Conservation (phyloP, 495 filamentous ascomycete genomes). For the Lentithecium fluviatile region DNA sequence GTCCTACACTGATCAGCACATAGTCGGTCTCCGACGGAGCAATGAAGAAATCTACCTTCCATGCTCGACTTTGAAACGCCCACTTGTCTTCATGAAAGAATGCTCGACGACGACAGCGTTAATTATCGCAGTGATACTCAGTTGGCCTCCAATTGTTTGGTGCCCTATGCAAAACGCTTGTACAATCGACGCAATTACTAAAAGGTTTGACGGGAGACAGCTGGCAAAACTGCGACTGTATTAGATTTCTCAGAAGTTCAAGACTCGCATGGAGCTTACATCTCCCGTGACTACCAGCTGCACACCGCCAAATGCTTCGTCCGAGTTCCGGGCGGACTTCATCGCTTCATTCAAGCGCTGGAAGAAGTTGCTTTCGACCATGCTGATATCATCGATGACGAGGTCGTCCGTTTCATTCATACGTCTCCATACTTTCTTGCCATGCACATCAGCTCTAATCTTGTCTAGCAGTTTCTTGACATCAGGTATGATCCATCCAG, state of each 20-base stretch:
- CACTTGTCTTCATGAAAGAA: slow-evolving; percentile 33
- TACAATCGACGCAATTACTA: slow-evolving; percentile 41
- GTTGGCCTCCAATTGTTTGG: no score
- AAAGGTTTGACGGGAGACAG: slow-evolving; percentile 47
- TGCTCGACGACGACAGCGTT: background rate
- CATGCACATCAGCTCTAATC: slow-evolving; percentile 16
- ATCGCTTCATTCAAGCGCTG: slow-evolving; percentile 53
- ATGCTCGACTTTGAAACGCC: slow-evolving; percentile 39
- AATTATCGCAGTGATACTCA: no score
- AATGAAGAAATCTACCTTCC: slow-evolving; percentile 15
- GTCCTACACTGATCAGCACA: slow-evolving; percentile 5
- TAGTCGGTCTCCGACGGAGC: background rate
- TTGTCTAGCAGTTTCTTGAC: slow-evolving; percentile 29
- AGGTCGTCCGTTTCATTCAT: slow-evolving; percentile 44
- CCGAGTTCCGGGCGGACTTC: slow-evolving; percentile 40
- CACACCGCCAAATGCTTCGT: slow-evolving; percentile 45
- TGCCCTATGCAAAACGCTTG: no score
- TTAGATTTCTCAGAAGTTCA: slow-evolving; percentile 26
- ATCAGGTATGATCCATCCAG: slow-evolving; percentile 50
- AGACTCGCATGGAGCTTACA: background rate
- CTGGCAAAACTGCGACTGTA: slow-evolving; percentile 43
- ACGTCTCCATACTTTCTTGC: slow-evolving; percentile 27
- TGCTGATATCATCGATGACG: slow-evolving; percentile 48
- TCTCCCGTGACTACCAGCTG: slow-evolving; percentile 32
- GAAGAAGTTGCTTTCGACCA: slow-evolving; percentile 55